phyloP scores from a whole-genome alignment of 208 protist species.

The Leishmania guyanensis region DNA sequence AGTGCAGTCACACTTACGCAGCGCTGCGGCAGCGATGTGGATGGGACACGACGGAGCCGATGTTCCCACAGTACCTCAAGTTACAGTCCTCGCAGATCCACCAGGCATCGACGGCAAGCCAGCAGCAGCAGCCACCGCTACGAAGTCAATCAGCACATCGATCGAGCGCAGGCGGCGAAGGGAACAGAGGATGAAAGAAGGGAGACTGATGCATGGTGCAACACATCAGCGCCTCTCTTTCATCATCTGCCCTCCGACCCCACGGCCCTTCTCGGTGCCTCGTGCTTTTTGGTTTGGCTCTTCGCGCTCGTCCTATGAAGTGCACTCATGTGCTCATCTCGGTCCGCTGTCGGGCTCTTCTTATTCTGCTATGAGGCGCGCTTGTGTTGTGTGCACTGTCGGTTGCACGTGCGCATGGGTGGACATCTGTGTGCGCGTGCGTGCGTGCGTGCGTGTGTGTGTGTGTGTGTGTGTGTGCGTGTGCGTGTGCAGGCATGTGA shows the following conservation, averaged over 20 bases:
- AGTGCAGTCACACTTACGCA: constrained; percentile 75
- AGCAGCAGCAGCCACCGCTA: neutral
- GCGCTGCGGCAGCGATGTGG: constrained; percentile 48
- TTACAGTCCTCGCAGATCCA: constrained; percentile 4
- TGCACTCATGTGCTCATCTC: no score
- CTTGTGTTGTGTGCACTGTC: no score
- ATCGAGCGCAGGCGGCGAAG: neutral
- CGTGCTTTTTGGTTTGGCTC: no score
- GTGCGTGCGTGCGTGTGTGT: no score
- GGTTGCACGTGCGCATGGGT: no score
- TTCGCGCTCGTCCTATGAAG: no score
- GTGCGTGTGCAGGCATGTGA: no score
- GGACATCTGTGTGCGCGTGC: neutral
- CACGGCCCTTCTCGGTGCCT: no score
- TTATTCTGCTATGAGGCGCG: no score
- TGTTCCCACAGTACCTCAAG: constrained; percentile 74
- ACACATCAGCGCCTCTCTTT: neutral
- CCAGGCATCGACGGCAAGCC: neutral
- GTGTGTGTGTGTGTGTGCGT: no score
- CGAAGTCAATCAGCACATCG: neutral
- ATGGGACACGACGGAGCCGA: constrained; percentile 37
- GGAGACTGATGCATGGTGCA: neutral
- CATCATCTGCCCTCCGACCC: no score
- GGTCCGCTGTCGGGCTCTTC: no score
- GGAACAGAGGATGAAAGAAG: neutral